These are phyloP conservation scores for Penicillium corylophilum DNA, from an alignment of 2,329 filamentous ascomycete genomes.

Conservation along the genomic window DNA sequence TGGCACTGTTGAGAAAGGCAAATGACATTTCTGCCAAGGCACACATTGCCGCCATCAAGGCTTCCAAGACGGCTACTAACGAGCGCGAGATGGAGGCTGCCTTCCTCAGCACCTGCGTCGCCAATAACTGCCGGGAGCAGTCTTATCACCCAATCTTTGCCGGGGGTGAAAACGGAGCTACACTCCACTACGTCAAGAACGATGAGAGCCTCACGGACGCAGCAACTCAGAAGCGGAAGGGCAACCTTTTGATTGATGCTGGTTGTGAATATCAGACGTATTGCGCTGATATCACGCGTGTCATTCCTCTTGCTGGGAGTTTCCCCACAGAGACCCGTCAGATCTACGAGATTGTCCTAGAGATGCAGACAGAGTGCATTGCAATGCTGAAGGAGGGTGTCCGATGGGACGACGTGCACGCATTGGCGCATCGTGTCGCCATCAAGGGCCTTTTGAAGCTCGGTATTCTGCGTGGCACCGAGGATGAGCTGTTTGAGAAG, in stretches of 20 bases:
- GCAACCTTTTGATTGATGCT: conserved; percentile 81
- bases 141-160: conserved; percentile 89
- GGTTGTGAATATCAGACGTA: conserved; percentile 84
- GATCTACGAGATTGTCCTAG: conserved; percentile 74
- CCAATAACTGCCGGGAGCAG: conserved; percentile 70
- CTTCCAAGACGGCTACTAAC: conserved; percentile 63
- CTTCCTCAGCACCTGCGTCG: conserved; percentile 71
- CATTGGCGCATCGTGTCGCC: conserved; percentile 70
- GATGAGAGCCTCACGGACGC: conserved; percentile 64
- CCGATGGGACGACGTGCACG: conserved; percentile 69
- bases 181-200: conserved; percentile 84
- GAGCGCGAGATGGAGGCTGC: conserved; percentile 82
- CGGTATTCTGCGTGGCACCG: conserved; percentile 65
- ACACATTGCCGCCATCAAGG: conserved; percentile 69
- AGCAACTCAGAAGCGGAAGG: conserved; percentile 46
- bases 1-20: conserved; percentile 76
- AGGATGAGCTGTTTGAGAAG: conserved; percentile 71
- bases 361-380: conserved; percentile 79
- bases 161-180: conserved; percentile 76
- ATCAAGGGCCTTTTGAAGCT: conserved; percentile 68
- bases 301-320: conserved; percentile 71
- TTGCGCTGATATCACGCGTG: conserved; percentile 85
- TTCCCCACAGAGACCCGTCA: conserved; percentile 68
- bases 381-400: conserved; percentile 66
- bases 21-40: conserved; percentile 76